Conservation (phyloP, 495 filamentous ascomycete species). For the Parathielavia hyrcaniae region DNA sequence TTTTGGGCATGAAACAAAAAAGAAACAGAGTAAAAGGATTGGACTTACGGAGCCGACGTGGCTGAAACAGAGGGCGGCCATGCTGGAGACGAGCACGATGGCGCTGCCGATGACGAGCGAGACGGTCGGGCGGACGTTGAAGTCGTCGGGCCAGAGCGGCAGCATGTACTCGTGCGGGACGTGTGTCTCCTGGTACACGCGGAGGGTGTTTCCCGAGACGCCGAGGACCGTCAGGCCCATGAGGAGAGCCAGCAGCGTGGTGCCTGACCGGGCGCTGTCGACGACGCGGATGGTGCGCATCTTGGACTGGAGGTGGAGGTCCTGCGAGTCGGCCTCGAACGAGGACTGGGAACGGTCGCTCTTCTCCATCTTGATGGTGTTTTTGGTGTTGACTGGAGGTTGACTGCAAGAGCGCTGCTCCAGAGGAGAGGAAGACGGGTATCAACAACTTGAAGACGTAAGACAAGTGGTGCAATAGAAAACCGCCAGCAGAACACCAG, state of each 20-base stretch:
- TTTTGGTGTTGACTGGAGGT: background rate
- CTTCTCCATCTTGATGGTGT: conserved; percentile 23
- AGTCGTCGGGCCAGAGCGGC: conserved; percentile 47
- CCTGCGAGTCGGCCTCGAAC: conserved; percentile 37
- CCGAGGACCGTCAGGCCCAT: conserved; percentile 46
- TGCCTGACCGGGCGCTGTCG: conserved; percentile 40
- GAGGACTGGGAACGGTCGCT: conserved; percentile 24
- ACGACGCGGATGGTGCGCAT: conserved; percentile 32
- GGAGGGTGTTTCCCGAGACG: conserved; percentile 43
- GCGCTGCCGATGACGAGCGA: conserved; percentile 43
- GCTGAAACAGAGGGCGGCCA: conserved; percentile 40
- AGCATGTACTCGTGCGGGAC: conserved; percentile 37
- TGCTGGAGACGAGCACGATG: conserved; percentile 40
- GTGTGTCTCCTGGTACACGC: conserved; percentile 47
- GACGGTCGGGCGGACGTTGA: conserved; percentile 47
- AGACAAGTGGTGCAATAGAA: conserved; percentile 10
- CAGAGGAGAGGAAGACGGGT: background rate
- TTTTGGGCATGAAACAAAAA: background rate
- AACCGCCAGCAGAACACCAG: conserved; percentile 8
- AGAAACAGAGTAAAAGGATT: background rate
- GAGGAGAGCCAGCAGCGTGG: conserved; percentile 44
- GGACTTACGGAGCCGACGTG: conserved; percentile 37
- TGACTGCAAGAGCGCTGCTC: conserved; percentile 16
- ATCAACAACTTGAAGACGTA: background rate
- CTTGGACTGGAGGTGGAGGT: conserved; percentile 35